phyloP scores from a whole-genome alignment of 176 grass and related monocot species.

The Oryza australiensis region DNA sequence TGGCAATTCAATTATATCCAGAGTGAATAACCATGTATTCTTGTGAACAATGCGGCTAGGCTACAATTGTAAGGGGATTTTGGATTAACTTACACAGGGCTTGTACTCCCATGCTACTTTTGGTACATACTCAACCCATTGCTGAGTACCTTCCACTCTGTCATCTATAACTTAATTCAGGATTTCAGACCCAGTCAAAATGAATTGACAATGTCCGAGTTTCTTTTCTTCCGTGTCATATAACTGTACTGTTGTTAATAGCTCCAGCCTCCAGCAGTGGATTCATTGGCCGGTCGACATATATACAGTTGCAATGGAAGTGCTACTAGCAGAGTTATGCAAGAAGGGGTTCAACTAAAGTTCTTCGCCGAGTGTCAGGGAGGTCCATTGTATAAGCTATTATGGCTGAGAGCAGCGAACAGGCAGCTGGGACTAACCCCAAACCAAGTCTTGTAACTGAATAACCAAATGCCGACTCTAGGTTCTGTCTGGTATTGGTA shows the following conservation, averaged over 20 bases:
- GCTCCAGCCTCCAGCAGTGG: conserved; percentile 5
- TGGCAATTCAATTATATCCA: not conserved
- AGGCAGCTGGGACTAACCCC: conserved; percentile 74
- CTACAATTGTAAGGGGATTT: conserved; percentile 15
- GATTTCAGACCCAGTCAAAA: conserved; percentile 6
- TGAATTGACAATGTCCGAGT: conserved; percentile 4
- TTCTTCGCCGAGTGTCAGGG: conserved; percentile 54
- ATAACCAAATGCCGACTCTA: conserved; percentile 31
- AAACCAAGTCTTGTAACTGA: conserved; percentile 79
- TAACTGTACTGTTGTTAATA: conserved; percentile 19
- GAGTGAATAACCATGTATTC: not conserved
- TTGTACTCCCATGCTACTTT: not conserved
- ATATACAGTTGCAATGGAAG: not conserved
- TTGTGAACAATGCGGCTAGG: conserved; percentile 17
- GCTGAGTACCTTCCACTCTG: conserved; percentile 15
- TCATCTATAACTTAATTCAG: conserved; percentile 14
- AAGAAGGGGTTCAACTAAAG: conserved; percentile 79
- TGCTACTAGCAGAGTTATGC: conserved; percentile 40
- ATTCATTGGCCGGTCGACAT: not conserved
- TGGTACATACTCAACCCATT: conserved; percentile 18
- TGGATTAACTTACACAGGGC: not conserved
- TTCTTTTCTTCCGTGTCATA: not conserved
- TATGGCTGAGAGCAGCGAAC: conserved; percentile 69
- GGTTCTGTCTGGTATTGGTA: conserved; percentile 35
- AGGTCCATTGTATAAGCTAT: conserved; percentile 87